Base-by-base conservation (phyloP, 2,329 filamentous ascomycete species). In the Pseudocercospora musae region DNA sequence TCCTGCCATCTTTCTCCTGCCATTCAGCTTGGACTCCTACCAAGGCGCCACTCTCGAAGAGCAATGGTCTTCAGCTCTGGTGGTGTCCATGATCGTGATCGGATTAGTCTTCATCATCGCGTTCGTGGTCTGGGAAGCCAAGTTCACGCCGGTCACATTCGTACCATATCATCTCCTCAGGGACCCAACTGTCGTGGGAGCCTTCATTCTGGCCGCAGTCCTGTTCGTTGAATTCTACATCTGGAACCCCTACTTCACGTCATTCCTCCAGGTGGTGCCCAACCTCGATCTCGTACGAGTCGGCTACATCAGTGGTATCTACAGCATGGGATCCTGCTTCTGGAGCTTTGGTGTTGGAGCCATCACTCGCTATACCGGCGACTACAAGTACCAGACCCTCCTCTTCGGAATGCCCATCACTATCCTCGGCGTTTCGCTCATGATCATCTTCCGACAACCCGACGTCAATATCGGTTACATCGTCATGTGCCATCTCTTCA, bases 1-100 rank as follows among this genome's bases (percentile, higher is more conserved):
- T 1, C 82, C 89, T 65, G 80, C 83, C 0, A 75, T 90, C 7
- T 85, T 92, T 70, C 78, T 92, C n/a, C 81, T 92, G 6, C 87
- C 89, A 0, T 86, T 92, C 73, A 87, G 80, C 18, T 78, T 92
- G 21, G 70, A 67, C 61, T 69, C 54, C 15, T 76, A 73, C 57
- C 72, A 72, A 15, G 60, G 60, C 9, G 48, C 37, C 4, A 62
- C 60, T 23, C 69, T 75, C 8, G 8, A 68, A 60, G n/a, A 72
- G 1, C 68, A 69, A 20, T 79, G 78, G 78, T 69, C 68, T 10
- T 73, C 75, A 0, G 66, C 69, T 1, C 72, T 74, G 59, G 77
- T 80, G 60, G 73, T 80, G 58, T 71, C 71, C 60, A 70, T 73
- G 71, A 60, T 74, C 25, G 66, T 73, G 44, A 57, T 74, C 44